A percentile compares a stretch with the other conserved stretches of the same genome.
Conservation (phyloP, 805 yeast genomes). For the Suhomyces sp. region DNA sequence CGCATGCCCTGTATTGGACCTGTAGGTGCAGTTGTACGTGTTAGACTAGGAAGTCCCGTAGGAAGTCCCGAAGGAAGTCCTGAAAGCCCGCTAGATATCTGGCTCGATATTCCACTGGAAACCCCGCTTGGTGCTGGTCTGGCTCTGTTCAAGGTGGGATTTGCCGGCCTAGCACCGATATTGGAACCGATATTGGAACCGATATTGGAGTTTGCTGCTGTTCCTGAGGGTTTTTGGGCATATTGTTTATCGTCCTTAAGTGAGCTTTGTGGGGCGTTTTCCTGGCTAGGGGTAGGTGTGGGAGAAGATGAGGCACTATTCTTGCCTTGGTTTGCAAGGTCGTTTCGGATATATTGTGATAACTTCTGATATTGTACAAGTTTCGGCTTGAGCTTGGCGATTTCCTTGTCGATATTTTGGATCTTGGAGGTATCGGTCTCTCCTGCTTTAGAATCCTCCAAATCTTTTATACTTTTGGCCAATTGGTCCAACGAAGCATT, state of each 20-base stretch:
- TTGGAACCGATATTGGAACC: not conserved
- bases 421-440: slow-evolving; percentile 7
- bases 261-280: not conserved
- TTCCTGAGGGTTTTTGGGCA: not conserved
- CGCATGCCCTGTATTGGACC: slow-evolving; percentile 3
- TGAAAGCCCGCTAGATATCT: not conserved
- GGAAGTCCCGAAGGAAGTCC: not conserved
- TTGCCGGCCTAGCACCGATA: not conserved
- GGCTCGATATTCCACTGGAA: not conserved
- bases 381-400: slow-evolving; percentile 14
- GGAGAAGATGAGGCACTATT: not conserved
- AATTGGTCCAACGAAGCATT: slow-evolving; percentile 19
- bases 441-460: slow-evolving; percentile 18
- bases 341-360: slow-evolving; percentile 20
- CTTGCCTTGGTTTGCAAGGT: slow-evolving; percentile 16
- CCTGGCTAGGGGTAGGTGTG: not conserved
- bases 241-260: not conserved
- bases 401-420: slow-evolving; percentile 7
- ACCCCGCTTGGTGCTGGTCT: not conserved
- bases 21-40: slow-evolving; percentile 1
- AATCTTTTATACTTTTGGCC: slow-evolving; percentile 18
- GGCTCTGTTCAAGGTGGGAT: not conserved
- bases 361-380: slow-evolving; percentile 21
- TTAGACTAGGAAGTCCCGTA: not conserved
- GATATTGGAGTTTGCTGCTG: not conserved